Evolutionary conservation across 352 stramenopile genomes (phyloP).

Genomic region (Globisporangium nunn): DNA sequence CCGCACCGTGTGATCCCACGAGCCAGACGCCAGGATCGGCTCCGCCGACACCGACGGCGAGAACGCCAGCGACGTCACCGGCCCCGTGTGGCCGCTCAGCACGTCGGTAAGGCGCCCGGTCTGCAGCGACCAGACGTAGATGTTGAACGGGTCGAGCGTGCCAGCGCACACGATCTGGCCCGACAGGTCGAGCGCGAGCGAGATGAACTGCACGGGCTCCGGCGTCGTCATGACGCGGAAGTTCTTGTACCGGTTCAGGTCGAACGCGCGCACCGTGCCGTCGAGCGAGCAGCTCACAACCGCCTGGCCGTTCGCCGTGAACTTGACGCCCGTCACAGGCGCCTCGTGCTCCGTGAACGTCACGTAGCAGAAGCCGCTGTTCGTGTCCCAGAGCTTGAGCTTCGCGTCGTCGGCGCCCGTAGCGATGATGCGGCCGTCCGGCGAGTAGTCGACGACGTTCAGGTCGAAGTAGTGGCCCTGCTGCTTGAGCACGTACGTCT

Average conservation of each 20-base stretch:
- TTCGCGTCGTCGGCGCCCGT: slow-evolving; percentile 98
- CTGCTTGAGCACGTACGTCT: slow-evolving; percentile 99
- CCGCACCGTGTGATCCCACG: slow-evolving; percentile 98
- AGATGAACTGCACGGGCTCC: slow-evolving; percentile 97
- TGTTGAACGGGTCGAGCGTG: slow-evolving; percentile 94
- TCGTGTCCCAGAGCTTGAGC: slow-evolving; percentile 98
- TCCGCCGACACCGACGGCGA: slow-evolving; percentile 67
- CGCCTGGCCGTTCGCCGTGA: slow-evolving; percentile 88
- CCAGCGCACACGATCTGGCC: slow-evolving; percentile 95
- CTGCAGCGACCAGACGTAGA: slow-evolving; percentile 98
- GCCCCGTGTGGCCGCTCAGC: slow-evolving; percentile 96
- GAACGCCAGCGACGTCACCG: slow-evolving; percentile 94
- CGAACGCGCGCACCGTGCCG: slow-evolving; percentile 97
- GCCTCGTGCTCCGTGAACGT: slow-evolving; percentile 97
- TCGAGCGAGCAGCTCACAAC: slow-evolving; percentile 97
- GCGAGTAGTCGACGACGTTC: slow-evolving; percentile 95
- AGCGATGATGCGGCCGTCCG: slow-evolving; percentile 93
- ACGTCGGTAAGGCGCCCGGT: slow-evolving; percentile 96
- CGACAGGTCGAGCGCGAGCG: slow-evolving; percentile 94
- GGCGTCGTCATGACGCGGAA: slow-evolving; percentile 97
- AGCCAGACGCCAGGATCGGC: slow-evolving; percentile 91
- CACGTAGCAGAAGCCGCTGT: slow-evolving; percentile 98
- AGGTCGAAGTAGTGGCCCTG: slow-evolving; percentile 98
- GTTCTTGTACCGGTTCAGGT: slow-evolving; percentile 98
- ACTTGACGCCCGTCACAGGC: slow-evolving; percentile 94